Evolutionary conservation across 768 basidiomycete species (phyloP).

Genomic region (Tylopilus rubrobrunneus): DNA sequence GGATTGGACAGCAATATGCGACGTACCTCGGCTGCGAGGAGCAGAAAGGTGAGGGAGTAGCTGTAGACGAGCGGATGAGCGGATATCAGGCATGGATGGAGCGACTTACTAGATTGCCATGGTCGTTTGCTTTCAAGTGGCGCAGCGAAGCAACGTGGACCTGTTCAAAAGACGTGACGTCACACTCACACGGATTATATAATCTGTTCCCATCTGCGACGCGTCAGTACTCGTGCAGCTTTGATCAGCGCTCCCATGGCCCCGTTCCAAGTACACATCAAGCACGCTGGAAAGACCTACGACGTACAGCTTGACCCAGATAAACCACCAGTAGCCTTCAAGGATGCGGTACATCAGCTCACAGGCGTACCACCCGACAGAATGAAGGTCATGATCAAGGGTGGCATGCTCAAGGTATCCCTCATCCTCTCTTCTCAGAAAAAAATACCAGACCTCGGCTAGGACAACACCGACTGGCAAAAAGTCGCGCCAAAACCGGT

Average conservation of each 20-base stretch:
- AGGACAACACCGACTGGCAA: slow-evolving; percentile 87
- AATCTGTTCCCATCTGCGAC: slow-evolving; percentile 30
- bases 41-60: slow-evolving; percentile 76
- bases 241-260: slow-evolving; percentile 45
- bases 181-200: slow-evolving; percentile 21
- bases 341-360: slow-evolving; percentile 71
- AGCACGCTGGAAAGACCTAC: slow-evolving; percentile 82
- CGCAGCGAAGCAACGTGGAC: slow-evolving; percentile 18
- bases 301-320: slow-evolving; percentile 70
- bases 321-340: slow-evolving; percentile 69
- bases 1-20: not conserved
- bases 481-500: slow-evolving; percentile 83
- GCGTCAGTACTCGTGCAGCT: slow-evolving; percentile 14
- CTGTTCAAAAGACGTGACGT: slow-evolving; percentile 21
- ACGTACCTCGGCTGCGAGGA: slow-evolving; percentile 68
- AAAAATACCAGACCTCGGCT: not conserved
- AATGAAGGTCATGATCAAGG: slow-evolving; percentile 98
- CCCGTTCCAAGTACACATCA: slow-evolving; percentile 73
- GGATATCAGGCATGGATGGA: not conserved
- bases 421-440: not conserved
- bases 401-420: slow-evolving; percentile 79
- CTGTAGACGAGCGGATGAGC: slow-evolving; percentile 31
- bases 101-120: slow-evolving; percentile 49
- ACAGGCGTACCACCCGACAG: slow-evolving; percentile 88
- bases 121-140: not conserved